These are phyloP conservation scores for Aspergillus ochraceoroseus DNA, from an alignment of 2,329 filamentous ascomycete species.

Conservation along the genomic window DNA sequence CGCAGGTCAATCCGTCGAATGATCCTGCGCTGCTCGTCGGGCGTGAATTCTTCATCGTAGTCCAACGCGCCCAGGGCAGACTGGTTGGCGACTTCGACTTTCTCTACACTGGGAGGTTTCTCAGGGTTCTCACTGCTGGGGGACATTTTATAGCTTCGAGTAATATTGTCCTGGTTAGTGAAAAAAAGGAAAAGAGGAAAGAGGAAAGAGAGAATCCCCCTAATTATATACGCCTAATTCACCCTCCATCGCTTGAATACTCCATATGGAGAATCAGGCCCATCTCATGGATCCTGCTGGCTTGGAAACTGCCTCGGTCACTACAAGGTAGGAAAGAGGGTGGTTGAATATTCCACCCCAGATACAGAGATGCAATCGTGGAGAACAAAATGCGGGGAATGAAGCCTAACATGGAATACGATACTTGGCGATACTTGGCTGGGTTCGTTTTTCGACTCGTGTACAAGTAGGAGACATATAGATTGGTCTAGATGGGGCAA, in stretches of 20 bases:
- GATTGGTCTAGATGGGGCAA: too few species aligned
- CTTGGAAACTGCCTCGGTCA: conserved; percentile 10
- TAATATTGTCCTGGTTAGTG: background rate
- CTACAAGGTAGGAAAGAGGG: background rate
- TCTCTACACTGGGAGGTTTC: conserved; percentile 13
- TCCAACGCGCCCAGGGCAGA: conserved; percentile 14
- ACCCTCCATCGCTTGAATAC: background rate
- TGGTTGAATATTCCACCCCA: too few species aligned
- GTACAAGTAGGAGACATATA: too few species aligned
- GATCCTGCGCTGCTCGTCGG: conserved; percentile 61
- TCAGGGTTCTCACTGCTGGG: conserved; percentile 6
- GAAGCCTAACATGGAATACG: too few species aligned
- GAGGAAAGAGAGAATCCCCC: background rate
- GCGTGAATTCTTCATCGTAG: conserved; percentile 46
- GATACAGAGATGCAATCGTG: background rate
- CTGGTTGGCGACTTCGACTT: conserved; percentile 19
- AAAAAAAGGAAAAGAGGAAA: background rate
- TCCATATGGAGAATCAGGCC: background rate
- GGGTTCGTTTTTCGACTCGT: background rate
- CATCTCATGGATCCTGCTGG: too few species aligned
- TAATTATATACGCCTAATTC: background rate
- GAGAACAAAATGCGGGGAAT: conserved; percentile 1
- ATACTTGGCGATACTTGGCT: conserved; percentile 3
- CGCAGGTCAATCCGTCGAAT: conserved; percentile 65
- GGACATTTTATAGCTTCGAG: conserved; percentile 3